Percentiles rank a stretch among this genome's conserved stretches.
Conservation (phyloP, 2,329 filamentous ascomycete species). For the Tolypocladium cylindrosporum region DNA sequence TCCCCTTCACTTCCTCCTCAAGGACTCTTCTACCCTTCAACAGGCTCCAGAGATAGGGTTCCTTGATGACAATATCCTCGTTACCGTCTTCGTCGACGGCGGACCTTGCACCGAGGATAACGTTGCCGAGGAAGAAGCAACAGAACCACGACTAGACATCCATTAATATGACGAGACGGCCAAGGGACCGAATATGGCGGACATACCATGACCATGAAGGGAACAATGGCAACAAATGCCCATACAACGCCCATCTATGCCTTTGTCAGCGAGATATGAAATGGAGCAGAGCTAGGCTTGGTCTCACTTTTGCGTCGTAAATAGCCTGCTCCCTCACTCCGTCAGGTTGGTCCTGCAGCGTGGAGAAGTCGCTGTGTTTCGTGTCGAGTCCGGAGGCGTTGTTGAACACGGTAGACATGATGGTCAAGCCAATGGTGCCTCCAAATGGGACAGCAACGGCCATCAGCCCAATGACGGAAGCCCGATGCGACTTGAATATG, state of each 20-base stretch:
- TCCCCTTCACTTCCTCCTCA: slow-evolving; percentile 7
- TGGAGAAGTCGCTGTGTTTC: slow-evolving; percentile 12
- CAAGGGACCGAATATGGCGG: neutral
- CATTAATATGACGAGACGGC: neutral
- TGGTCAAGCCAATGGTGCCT: slow-evolving; percentile 52
- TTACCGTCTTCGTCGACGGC: slow-evolving; percentile 15
- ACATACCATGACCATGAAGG: slow-evolving; percentile 39
- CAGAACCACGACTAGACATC: slow-evolving; percentile 13
- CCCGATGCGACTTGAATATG: slow-evolving; percentile 47
- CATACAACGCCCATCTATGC: slow-evolving; percentile 47
- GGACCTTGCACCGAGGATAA: slow-evolving; percentile 16
- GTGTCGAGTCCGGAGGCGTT: slow-evolving; percentile 32
- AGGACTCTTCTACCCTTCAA: slow-evolving; percentile 2
- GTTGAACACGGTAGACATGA: slow-evolving; percentile 62
- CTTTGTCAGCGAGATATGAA: neutral
- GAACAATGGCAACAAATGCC: slow-evolving; percentile 52
- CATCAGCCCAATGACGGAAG: slow-evolving; percentile 49
- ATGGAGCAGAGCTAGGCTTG: neutral
- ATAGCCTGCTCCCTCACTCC: slow-evolving; percentile 7
- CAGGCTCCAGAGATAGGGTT: slow-evolving; percentile 18
- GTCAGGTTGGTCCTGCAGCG: slow-evolving; percentile 8
- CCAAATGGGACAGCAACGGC: slow-evolving; percentile 52
- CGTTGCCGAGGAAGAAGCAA: slow-evolving; percentile 19
- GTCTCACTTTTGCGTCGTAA: slow-evolving; percentile 16
- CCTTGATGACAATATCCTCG: slow-evolving; percentile 16